These are phyloP conservation scores for Vaccinium corymbosum DNA, from an alignment of 148 eudicot genomes.

Conservation along the genomic window DNA sequence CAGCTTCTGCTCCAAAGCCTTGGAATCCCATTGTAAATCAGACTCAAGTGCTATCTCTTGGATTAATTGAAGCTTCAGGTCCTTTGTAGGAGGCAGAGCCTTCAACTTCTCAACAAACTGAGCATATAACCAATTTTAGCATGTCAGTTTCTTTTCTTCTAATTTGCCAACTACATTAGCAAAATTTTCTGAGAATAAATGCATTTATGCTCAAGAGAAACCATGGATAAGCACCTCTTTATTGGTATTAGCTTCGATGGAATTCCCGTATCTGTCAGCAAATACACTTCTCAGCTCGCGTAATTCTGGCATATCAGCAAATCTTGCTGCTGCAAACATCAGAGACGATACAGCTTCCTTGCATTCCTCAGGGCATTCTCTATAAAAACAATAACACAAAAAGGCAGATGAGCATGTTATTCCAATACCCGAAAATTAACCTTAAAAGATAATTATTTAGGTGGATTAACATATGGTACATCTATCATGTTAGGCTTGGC, in stretches of 20 bases:
- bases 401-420: neutral
- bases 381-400: slow-evolving; percentile 12
- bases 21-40: slow-evolving; percentile 53
- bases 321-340: slow-evolving; percentile 85
- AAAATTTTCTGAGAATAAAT: neutral
- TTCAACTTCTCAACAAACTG: slow-evolving; percentile 63
- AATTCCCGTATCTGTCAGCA: slow-evolving; percentile 58
- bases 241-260: slow-evolving; percentile 44
- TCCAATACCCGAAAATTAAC: neutral
- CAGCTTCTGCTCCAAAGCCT: slow-evolving; percentile 49
- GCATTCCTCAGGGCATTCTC: slow-evolving; percentile 90
- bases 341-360: slow-evolving; percentile 69
- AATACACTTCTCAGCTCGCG: slow-evolving; percentile 67
- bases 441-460: neutral
- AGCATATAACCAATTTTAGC: slow-evolving; percentile 10
- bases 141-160: slow-evolving; percentile 6
- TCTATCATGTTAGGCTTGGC: neutral
- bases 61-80: slow-evolving; percentile 67
- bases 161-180: neutral
- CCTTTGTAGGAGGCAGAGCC: slow-evolving; percentile 43
- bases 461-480: no score
- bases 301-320: slow-evolving; percentile 84
- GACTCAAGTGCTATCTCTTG: slow-evolving; percentile 58
- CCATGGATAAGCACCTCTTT: slow-evolving; percentile 49
- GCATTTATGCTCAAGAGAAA: neutral